Evolutionary conservation across 306 rosid genomes (phyloP), one percentile per base, ranked within the genome.

Genomic region (Malus sieversii): DNA sequence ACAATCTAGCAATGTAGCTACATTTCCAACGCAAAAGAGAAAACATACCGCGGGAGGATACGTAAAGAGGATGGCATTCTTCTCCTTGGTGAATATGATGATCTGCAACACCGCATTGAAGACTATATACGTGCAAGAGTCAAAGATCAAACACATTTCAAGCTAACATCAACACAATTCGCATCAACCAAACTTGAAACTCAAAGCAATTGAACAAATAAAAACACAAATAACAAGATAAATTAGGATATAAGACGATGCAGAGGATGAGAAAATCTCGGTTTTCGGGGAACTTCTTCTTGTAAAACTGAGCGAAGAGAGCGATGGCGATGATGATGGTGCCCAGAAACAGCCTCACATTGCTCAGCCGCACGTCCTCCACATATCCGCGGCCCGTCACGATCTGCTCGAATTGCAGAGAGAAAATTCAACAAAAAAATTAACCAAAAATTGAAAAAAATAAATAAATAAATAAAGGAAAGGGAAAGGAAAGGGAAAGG

Each of bases 311-410:
- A 61, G 98, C 98, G 13, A 92, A 83, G 30, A 96, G 90, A 62
- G 98, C 99, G 73, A 96, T 87, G 75, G 82, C 82, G 18, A 92
- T 92, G 59, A 96, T 86, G 40, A 90, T 59, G 30, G 88, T 53
- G n/a, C 99, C 98, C 76, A 96, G 72, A 9, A 85, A 40, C 74
- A 96, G 60, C 81, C 85, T 88, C 7, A 83, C 69, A 81, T 90
- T 96, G 86, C 97, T 96, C 93, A 92, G 83, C 83, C 88, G 89
- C 86, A 96, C 93, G 61, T 96, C 92, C 84, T 92, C 97, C 68
- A 69, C 86, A 84, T 90, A 92, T 11, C 98, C 99, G 38, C 88
- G 97, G 74, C 82, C 72, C 44, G 80, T 90, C 0, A 92, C 96
- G 9, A 90, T 82, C 99, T 95, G 75, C 38, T 48, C 60, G 4